Conservation (phyloP, 2,329 filamentous ascomycete species). For the Helotiales sp. region DNA sequence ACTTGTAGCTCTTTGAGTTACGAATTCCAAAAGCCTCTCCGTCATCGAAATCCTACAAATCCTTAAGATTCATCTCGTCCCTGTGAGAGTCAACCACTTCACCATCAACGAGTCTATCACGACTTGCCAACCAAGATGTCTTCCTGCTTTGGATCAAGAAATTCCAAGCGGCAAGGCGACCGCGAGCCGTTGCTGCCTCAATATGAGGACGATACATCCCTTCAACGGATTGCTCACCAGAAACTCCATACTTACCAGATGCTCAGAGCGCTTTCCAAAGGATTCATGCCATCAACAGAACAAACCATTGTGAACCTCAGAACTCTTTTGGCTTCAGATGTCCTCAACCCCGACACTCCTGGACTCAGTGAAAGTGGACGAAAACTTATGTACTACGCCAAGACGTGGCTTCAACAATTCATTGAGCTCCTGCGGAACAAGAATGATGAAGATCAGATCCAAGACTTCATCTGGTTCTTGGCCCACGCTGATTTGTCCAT, state of each 20-base stretch:
- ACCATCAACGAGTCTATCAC: background rate
- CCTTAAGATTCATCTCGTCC: slow-evolving; percentile 5
- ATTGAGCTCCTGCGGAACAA: slow-evolving; percentile 82
- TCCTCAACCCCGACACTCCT: slow-evolving; percentile 73
- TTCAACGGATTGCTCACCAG: slow-evolving; percentile 77
- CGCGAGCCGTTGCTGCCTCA: slow-evolving; percentile 73
- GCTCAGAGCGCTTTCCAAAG: slow-evolving; percentile 75
- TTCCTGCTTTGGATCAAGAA: slow-evolving; percentile 35
- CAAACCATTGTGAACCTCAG: slow-evolving; percentile 79
- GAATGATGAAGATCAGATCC: slow-evolving; percentile 81
- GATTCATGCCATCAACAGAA: slow-evolving; percentile 90
- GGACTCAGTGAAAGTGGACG: slow-evolving; percentile 78
- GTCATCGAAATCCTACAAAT: slow-evolving; percentile 24
- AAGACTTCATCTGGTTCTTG: slow-evolving; percentile 88
- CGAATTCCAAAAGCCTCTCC: background rate
- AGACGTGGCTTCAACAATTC: slow-evolving; percentile 74
- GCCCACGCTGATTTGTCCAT: slow-evolving; percentile 70
- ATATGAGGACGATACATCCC: slow-evolving; percentile 76
- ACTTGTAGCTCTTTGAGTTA: background rate
- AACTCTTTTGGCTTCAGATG: slow-evolving; percentile 72
- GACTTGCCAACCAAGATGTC: slow-evolving; percentile 26
- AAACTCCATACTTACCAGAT: slow-evolving; percentile 96
- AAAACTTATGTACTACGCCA: slow-evolving; percentile 68
- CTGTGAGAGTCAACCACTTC: background rate
- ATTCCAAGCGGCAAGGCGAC: slow-evolving; percentile 27